Evolutionary conservation across 73 alveolate species (phyloP).

Genomic region (Symbiodinium natans): DNA sequence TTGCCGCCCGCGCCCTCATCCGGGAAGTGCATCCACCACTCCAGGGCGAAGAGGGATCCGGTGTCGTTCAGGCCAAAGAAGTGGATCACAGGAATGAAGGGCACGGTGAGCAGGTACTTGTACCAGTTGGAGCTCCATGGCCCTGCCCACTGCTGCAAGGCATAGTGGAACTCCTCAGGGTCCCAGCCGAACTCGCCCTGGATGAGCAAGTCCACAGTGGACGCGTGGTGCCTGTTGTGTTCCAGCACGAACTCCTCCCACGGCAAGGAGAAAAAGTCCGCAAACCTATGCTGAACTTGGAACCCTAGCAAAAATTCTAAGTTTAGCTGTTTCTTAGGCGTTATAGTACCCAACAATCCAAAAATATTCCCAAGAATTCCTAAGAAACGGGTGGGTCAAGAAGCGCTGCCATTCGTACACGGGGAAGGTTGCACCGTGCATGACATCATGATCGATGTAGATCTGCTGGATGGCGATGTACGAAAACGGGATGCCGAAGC

Average conservation of each 20-base stretch:
- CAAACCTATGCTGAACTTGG: too few species aligned
- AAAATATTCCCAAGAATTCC: too few species aligned
- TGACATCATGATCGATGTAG: slow-evolving; percentile 73
- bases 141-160: slow-evolving; percentile 79
- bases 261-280: slow-evolving; percentile 47
- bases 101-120: not conserved
- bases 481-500: slow-evolving; percentile 57
- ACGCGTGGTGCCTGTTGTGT: slow-evolving; percentile 44
- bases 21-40: too few species aligned
- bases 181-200: slow-evolving; percentile 90
- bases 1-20: too few species aligned
- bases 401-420: slow-evolving; percentile 42
- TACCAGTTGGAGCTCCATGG: slow-evolving; percentile 48
- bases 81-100: not conserved
- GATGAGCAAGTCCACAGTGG: slow-evolving; percentile 44
- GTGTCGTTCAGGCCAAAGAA: not conserved
- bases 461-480: slow-evolving; percentile 80
- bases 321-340: too few species aligned
- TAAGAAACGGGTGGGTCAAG: slow-evolving; percentile 86
- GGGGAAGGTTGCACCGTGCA: slow-evolving; percentile 90
- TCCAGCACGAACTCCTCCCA: slow-evolving; percentile 61
- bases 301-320: too few species aligned
- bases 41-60: too few species aligned
- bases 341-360: too few species aligned
- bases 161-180: slow-evolving; percentile 72